A percentile compares a stretch with the other conserved stretches of the same genome.
These are phyloP conservation scores for Actinidia arguta DNA, from an alignment of 179 eudicot species.

Conservation along the genomic window DNA sequence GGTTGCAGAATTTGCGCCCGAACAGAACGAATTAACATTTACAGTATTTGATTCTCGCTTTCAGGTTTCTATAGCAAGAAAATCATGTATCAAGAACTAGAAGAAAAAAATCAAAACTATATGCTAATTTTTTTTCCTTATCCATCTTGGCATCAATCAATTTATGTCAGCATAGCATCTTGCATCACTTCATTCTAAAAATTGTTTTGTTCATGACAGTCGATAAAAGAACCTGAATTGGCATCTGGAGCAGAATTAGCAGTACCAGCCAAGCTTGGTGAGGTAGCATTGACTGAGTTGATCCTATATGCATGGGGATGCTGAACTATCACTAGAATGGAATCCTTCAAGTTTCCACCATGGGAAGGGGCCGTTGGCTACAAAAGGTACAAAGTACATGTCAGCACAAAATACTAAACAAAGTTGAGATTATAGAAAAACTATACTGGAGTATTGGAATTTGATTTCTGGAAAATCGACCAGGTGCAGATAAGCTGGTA, in stretches of 20 bases:
- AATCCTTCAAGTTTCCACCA: constrained; percentile 48
- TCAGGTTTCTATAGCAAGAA: neutral
- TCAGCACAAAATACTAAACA: constrained; percentile 7
- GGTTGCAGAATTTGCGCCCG: neutral
- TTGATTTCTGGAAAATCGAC: neutral
- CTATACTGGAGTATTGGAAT: neutral
- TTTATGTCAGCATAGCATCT: neutral
- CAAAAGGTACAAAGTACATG: constrained; percentile 18
- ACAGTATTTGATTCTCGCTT: neutral
- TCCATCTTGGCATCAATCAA: neutral
- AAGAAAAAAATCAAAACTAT: neutral
- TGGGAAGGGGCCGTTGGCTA: constrained; percentile 62
- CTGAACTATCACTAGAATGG: constrained; percentile 72
- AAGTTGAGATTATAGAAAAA: constrained; percentile 5
- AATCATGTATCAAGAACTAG: neutral
- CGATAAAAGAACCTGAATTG: neutral
- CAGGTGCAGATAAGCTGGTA: neutral
- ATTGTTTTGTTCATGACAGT: constrained; percentile 8
- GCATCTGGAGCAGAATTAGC: constrained; percentile 5
- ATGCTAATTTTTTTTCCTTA: neutral
- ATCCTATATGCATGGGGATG: constrained; percentile 55
- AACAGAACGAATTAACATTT: neutral
- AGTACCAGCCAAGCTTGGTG: constrained; percentile 20
- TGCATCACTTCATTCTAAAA: neutral
- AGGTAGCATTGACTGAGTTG: constrained; percentile 11